phyloP scores from a whole-genome alignment of 2,329 filamentous ascomycete genomes.

The Pyrenochaeta sp. region DNA sequence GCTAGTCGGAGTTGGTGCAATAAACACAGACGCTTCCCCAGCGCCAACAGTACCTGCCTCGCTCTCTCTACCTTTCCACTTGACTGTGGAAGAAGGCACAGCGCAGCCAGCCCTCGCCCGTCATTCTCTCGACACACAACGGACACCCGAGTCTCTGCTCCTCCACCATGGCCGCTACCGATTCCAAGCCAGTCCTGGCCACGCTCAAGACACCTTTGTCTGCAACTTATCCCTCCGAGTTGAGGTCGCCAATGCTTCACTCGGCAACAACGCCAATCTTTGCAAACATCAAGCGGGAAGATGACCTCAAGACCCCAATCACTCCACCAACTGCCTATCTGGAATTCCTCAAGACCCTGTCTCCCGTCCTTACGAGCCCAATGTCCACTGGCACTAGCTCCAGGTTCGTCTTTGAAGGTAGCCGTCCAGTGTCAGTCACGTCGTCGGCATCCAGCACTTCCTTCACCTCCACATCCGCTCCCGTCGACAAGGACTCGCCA shows the following conservation, averaged over 20 bases:
- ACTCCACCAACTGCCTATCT: constrained; percentile 89
- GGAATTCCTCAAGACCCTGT: constrained; percentile 89
- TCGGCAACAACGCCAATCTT: constrained; percentile 57
- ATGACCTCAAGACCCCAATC: constrained; percentile 80
- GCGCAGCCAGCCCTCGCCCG: constrained; percentile 34
- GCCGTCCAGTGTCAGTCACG: constrained; percentile 49
- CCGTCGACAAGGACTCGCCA: constrained; percentile 43
- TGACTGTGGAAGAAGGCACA: constrained; percentile 38
- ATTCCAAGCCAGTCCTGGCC: constrained; percentile 52
- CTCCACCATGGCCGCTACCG: constrained; percentile 49
- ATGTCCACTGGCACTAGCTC: constrained; percentile 65
- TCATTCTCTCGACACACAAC: constrained; percentile 25
- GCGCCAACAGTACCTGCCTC: constrained; percentile 35
- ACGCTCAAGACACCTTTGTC: constrained; percentile 66
- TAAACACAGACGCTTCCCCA: constrained; percentile 42
- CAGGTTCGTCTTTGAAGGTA: constrained; percentile 59
- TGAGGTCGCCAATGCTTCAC: constrained; percentile 70
- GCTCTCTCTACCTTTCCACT: constrained; percentile 35
- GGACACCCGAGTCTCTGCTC: too few relatives aligned
- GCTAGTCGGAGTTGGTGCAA: constrained; percentile 33
- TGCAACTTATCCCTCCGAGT: constrained; percentile 63
- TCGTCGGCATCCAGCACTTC: constrained; percentile 47
- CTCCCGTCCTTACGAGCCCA: constrained; percentile 74
- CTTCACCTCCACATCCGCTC: constrained; percentile 46
- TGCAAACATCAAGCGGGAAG: constrained; percentile 70